Base-by-base conservation (phyloP, 306 rosid species). In the Datisca glomerata region DNA sequence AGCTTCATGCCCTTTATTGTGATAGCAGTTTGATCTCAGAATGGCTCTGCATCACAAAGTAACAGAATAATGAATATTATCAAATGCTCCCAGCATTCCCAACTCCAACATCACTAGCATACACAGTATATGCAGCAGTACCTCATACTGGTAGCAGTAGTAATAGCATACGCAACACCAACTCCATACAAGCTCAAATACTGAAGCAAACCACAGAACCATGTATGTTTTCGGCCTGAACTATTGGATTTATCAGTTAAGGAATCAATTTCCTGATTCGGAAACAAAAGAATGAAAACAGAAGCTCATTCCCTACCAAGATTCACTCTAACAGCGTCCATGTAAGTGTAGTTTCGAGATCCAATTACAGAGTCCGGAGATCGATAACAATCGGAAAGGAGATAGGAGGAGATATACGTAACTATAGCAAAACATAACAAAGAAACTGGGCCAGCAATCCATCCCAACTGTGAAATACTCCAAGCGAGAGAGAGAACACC, bases 401-500 rank as follows among this genome's bases (percentile, higher is more conserved):
- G 78, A 36, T 18, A 14, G 3, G 61, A 2, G 13, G 93, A 80
- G 53, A 70, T 7, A 19, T 43, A 9, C 20, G 89, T 78, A 7
- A 55, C 44, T 29, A 12, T 7, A 18, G 96, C 91, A 48, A 86
- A 75, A 19, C 28, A 9, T 29, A 81, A 14, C 46, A 68, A 48
- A 5, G 14, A 18, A 2, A 78, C 1, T 6, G 93, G 86, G 8
- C 81, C 96, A 0, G 43, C 86, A 37, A 73, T 39, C 96, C 94
- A 86, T 11, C 96, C 96, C 0, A 86, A 49, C 49, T 81, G 92
- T 21, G 96, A 83, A 37, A 73, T 51, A 1, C 73, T 53, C 96
- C 96, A 86, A 11, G 96, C 69, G 22, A 81, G 55, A 14, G 96
- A 81, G 9, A 81, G 43, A 20, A 86, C 92, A 17, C 92, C 96